Evolutionary conservation across 1,139 yeast genomes (phyloP).

Genomic region (Hemisphaericaspora xylofermentans): DNA sequence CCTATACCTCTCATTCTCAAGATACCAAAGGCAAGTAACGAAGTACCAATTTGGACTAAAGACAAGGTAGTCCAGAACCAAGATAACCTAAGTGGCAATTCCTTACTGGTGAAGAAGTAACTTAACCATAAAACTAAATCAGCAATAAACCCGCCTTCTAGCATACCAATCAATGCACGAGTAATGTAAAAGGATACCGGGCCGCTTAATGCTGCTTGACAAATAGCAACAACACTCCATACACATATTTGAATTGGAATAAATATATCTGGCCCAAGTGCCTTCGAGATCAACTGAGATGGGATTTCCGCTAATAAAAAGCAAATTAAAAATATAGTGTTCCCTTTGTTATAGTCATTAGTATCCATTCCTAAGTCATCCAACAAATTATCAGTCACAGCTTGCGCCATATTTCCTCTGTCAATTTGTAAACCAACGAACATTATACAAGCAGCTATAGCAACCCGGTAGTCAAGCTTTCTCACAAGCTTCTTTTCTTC

Average conservation of each 20-base stretch:
- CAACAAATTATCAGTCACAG: constrained; percentile 32
- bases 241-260: constrained; percentile 33
- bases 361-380: constrained; percentile 28
- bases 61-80: constrained; percentile 18
- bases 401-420: constrained; percentile 32
- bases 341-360: constrained; percentile 33
- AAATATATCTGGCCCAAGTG: constrained; percentile 32
- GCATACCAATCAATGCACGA: constrained; percentile 27
- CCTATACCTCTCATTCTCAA: constrained; percentile 27
- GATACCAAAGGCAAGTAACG: constrained; percentile 37
- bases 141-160: constrained; percentile 35
- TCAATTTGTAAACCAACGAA: constrained; percentile 35
- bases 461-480: constrained; percentile 25
- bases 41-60: constrained; percentile 30
- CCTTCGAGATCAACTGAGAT: constrained; percentile 32
- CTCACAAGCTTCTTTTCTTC: constrained; percentile 27
- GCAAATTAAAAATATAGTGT: constrained; percentile 27
- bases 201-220: constrained; percentile 26
- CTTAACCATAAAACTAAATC: constrained; percentile 29
- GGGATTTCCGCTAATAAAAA: constrained; percentile 36
- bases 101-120: constrained; percentile 27
- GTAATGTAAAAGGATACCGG: constrained; percentile 27
- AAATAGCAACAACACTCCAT: constrained; percentile 33
- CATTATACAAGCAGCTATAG: constrained; percentile 28
- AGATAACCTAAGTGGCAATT: constrained; percentile 26